Base-by-base conservation (phyloP, 2,329 filamentous ascomycete species). In the Hypoxylon sp. region DNA sequence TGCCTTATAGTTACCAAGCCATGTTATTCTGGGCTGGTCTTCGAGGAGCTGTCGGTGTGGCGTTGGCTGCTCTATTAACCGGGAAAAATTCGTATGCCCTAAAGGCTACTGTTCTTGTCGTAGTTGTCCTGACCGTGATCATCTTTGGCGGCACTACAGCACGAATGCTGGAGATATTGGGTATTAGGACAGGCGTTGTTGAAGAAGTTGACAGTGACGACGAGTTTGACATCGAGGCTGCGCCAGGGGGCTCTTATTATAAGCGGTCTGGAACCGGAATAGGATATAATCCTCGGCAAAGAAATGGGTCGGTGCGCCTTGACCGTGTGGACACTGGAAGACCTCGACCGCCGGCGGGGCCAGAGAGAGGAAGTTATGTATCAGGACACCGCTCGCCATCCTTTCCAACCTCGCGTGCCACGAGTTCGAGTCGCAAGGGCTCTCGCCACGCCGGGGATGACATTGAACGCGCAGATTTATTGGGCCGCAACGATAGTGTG, bases 21-120 rank as follows among this genome's bases (percentile, higher is more conserved):
- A 98, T 99, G 96, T 88, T 99, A n/a, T 99, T 97, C 82, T 99
- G 96, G 96, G 96, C 96, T 15, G 96, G 96, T 27, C 86, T 99
- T 31, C 93, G 96, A 69, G 96, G 96, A 75, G 96, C 96, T 51
- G 96, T 99, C 74, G 96, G 96, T 63, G 96, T 99, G 37, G 96
- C 96, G 1, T 85, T 99, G 51, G 96, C 96, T 32, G 95, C 95
- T 21, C 92, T 97, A 27, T 86, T 99, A 51, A 91, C 89, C 0
- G 96, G 94, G 50, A 89, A 90, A 58, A 96, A 97, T 76, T 90
- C 90, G 0, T 91, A 91, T 64, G 93, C 93, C 0, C 85, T 99
- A 37, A 92, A 94, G 74, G 96, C 96, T 6, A 99, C 96, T 0
- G 95, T 99, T n/a, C 85, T 99, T 10, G 94, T 99, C 8, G 96